Base-by-base conservation (phyloP, 305 asterid genomes). In the Euphrasia arctica region DNA sequence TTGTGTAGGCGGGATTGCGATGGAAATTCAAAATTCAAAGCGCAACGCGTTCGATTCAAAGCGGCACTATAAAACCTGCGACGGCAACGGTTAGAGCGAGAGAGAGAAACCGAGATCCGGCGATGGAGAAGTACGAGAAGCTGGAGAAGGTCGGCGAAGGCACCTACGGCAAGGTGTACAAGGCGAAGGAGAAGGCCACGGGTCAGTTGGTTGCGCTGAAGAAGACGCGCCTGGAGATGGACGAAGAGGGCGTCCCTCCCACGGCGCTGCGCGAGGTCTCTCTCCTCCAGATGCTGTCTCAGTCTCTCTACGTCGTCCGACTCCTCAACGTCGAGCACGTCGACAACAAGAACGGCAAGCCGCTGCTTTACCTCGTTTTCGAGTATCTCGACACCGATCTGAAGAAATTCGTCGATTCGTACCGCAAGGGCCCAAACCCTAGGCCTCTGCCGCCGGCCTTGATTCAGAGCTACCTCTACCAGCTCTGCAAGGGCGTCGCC, bases 121-220 rank as follows among this genome's bases (percentile, higher is more conserved):
- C 72, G 54, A 79, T 90, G 97, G 98, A 92, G 54, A 87, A 87
- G 61, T 92, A 87, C 85, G 95, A 92, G 82, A 92, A 90, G 70
- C 78, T 92, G 0, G 96, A 90, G 84, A 92, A 92, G 75, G 98
- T 92, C 0, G 98, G 97, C 4, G 98, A 92, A 78, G 98, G 98
- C 14, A 90, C 98, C 0, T 92, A 92, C 69, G 98, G 98, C 43
- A 92, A 92, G 79, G 98, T 92, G 2, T 92, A 92, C 90, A 92
- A 87, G 79, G 98, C 97, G 22, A 89, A 79, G 67, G 98, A 90
- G 81, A 87, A 72, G 64, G 77, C 87, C 10, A 87, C 98, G 0
- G 98, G 97, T 0, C 96, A 83, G 67, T 66, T 92, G 66, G 97
- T 90, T 52, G 98, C 98, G 12, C 83, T 92, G 32, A 92, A 92